Evolutionary conservation across 805 yeast genomes (phyloP), one percentile per base, ranked within the genome.

Genomic region (Wickerhamiella bombiphila): DNA sequence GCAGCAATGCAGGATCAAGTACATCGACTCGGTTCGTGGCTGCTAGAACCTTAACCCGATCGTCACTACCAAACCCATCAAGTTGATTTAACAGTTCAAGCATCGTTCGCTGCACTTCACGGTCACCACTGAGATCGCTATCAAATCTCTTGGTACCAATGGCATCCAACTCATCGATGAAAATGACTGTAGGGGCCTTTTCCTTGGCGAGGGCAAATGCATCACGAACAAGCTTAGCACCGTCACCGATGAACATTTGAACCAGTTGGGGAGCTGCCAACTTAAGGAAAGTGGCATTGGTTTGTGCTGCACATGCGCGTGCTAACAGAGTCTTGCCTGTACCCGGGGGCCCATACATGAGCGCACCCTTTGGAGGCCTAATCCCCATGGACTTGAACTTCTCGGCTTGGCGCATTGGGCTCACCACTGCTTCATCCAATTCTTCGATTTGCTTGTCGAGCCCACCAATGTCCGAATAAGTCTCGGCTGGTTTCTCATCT

Each of bases 301-400:
- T 82, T 60, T 91, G 97, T 38, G 96, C 95, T 18, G 99, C 99
- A 64, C 96, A 93, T 1, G 98, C 98, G 58, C 95, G 76, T 7
- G 99, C 99, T 48, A 91, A 68, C 43, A 91, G 66, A 2, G 98
- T 91, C 62, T 91, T 91, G 59, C 99, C 99, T 1, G 98, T 91
- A 59, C 99, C 99, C 38, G 99, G 99, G 6, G 99, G 97, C 26
- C 99, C 99, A 57, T 91, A 91, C 86, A 91, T 83, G 38, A 91
- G 68, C 3, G 95, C 97, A 58, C 98, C 98, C 59, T 91, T 91
- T 42, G 98, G 98, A 13, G 98, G 93, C 57, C 81, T 88, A 55
- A 91, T 86, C 40, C 99, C 99, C 61, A 91, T 67, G 42, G 74
- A 75, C 56, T 81, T 81, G 65, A 91, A 88, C 62, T 91, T 88